A percentile compares a stretch with the other conserved stretches of the same genome.
phyloP scores from a whole-genome alignment of 2,329 filamentous ascomycete genomes.

The Cryphonectria radicalis region DNA sequence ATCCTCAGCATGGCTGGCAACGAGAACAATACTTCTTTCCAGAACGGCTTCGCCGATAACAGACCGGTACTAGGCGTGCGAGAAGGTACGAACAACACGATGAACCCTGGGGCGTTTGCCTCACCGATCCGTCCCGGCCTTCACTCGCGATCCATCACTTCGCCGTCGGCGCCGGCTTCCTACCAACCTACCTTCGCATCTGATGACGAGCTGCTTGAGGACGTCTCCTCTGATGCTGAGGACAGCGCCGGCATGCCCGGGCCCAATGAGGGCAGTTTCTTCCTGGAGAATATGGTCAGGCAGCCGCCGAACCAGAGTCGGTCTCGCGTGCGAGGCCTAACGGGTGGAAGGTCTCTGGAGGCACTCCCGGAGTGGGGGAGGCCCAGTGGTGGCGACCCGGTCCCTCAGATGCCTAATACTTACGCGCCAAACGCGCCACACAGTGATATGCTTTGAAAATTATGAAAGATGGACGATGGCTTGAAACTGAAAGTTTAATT shows the following conservation, averaged over 20 bases:
- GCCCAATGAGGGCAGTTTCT: slow-evolving; percentile 53
- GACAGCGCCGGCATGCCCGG: slow-evolving; percentile 48
- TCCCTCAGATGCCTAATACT: slow-evolving; percentile 46
- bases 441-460: slow-evolving; percentile 42
- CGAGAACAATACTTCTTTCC: slow-evolving; percentile 69
- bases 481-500: neutral
- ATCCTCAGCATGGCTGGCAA: slow-evolving; percentile 86
- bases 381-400: slow-evolving; percentile 41
- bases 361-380: slow-evolving; percentile 22
- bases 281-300: slow-evolving; percentile 65
- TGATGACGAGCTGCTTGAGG: slow-evolving; percentile 76
- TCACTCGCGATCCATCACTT: slow-evolving; percentile 84
- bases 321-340: slow-evolving; percentile 64
- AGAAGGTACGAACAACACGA: slow-evolving; percentile 62
- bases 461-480: neutral
- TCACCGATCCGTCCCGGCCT: slow-evolving; percentile 63
- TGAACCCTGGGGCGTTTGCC: slow-evolving; percentile 66
- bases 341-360: slow-evolving; percentile 55
- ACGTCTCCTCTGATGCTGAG: slow-evolving; percentile 80
- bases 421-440: slow-evolving; percentile 38
- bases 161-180: slow-evolving; percentile 66
- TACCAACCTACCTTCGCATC: slow-evolving; percentile 65
- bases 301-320: slow-evolving; percentile 61
- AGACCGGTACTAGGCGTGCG: slow-evolving; percentile 60
- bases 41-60: slow-evolving; percentile 84